Conservation (phyloP, 441 rosid species). For the Gossypium schwendimanii region DNA sequence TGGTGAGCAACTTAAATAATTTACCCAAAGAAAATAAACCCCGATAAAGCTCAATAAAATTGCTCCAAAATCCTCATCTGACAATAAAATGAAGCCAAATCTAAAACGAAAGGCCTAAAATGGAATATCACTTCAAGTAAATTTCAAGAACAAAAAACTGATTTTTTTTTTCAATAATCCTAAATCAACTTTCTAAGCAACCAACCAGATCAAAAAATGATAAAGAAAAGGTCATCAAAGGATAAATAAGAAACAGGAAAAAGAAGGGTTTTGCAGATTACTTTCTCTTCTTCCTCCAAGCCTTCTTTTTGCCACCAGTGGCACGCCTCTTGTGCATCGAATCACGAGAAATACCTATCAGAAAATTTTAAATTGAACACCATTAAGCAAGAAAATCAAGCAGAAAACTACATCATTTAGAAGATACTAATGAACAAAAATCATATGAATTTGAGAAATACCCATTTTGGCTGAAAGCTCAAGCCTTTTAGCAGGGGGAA, state of each 20-base stretch:
- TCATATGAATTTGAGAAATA: conserved; percentile 10
- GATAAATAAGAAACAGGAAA: background rate
- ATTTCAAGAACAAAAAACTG: background rate
- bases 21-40: background rate
- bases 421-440: background rate
- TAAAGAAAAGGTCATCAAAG: background rate
- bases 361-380: background rate
- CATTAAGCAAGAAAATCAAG: background rate
- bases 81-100: background rate
- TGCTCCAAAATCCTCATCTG: background rate
- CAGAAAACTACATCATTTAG: background rate
- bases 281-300: conserved; percentile 79
- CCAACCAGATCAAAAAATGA: background rate
- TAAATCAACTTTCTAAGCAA: background rate
- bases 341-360: conserved; percentile 64
- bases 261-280: conserved; percentile 3
- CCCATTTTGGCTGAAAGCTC: conserved; percentile 30
- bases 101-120: background rate
- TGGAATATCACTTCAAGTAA: background rate
- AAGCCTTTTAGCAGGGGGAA: background rate
- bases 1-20: background rate
- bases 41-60: background rate
- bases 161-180: background rate
- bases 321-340: conserved; percentile 86
- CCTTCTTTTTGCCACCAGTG: conserved; percentile 72